Evolutionary conservation across 352 stramenopile species (phyloP).

Genomic region (Aphanomyces astaci): DNA sequence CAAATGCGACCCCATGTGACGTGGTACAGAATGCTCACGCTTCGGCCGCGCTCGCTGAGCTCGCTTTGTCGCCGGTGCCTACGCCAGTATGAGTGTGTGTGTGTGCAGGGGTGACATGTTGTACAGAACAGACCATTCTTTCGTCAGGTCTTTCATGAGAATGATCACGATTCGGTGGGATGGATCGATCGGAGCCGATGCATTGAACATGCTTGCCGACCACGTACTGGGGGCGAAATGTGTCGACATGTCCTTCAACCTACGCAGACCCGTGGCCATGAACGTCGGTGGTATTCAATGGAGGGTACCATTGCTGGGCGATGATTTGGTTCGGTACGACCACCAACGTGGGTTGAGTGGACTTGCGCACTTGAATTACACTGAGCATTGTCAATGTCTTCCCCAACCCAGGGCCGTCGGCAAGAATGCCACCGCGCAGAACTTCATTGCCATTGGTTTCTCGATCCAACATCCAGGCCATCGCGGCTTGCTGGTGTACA

Average conservation of each 20-base stretch:
- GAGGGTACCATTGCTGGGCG: constrained; percentile 16
- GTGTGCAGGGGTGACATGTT: background rate
- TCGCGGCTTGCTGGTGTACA: constrained; percentile 6
- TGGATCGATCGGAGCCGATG: background rate
- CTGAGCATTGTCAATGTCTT: constrained; percentile 23
- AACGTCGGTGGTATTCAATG: background rate
- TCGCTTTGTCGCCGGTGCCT: constrained; percentile 17
- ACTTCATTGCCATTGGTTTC: background rate
- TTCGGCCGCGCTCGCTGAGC: constrained; percentile 13
- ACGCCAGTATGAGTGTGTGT: background rate
- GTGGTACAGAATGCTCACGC: constrained; percentile 4
- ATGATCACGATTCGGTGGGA: constrained; percentile 6
- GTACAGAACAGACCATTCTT: constrained; percentile 14
- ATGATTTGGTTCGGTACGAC: constrained; percentile 20
- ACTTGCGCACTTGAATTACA: background rate
- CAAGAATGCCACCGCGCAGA: constrained; percentile 4
- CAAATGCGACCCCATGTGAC: constrained; percentile 15
- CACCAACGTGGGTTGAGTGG: constrained; percentile 2
- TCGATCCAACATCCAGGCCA: constrained; percentile 1
- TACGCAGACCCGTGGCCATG: background rate
- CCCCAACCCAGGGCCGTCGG: constrained; percentile 16
- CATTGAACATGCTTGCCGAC: constrained; percentile 1
- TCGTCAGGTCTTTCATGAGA: constrained; percentile 4
- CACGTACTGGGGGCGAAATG: constrained; percentile 16
- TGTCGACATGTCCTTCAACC: constrained; percentile 16